These are phyloP conservation scores for Sonneratia alba DNA, from an alignment of 345 rosid genomes.

Conservation along the genomic window DNA sequence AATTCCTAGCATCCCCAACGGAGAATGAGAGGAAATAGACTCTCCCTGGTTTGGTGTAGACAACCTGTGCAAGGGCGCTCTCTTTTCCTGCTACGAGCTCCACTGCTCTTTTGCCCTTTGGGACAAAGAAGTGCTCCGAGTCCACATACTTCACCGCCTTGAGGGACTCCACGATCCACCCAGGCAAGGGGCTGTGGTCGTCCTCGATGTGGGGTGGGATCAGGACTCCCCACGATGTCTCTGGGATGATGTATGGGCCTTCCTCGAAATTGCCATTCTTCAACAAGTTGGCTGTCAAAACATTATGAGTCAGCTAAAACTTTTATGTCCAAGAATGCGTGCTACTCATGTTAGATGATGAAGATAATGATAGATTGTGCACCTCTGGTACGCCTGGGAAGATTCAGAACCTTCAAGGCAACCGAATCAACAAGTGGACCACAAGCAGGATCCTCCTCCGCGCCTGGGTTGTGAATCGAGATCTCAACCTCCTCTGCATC, in stretches of 20 bases:
- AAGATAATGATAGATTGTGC: background rate
- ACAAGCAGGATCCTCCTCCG: constrained; percentile 66
- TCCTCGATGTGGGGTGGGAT: constrained; percentile 68
- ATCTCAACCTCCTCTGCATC: constrained; percentile 26
- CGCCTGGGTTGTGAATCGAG: constrained; percentile 64
- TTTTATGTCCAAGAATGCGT: background rate
- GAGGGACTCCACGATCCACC: constrained; percentile 80
- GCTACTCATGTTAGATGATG: background rate
- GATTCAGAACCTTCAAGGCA: background rate
- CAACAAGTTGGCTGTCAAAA: constrained; percentile 31
- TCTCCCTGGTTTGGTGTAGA: constrained; percentile 30
- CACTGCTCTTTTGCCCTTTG: constrained; percentile 42
- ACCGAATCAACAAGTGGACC: constrained; percentile 34
- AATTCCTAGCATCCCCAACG: constrained; percentile 51
- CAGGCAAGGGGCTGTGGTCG: constrained; percentile 54
- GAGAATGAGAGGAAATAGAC: constrained; percentile 44
- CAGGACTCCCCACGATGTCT: constrained; percentile 46
- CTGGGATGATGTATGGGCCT: constrained; percentile 58
- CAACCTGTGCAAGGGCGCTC: constrained; percentile 55
- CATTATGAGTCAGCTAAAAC: background rate
- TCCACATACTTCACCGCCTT: constrained; percentile 70
- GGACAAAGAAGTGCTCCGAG: constrained; percentile 44
- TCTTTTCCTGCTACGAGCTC: constrained; percentile 77
- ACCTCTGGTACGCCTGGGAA: constrained; percentile 1
- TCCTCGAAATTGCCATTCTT: constrained; percentile 71